These are phyloP conservation scores for Mrakia hoshinonis DNA, from an alignment of 768 basidiomycete genomes.

Conservation along the genomic window DNA sequence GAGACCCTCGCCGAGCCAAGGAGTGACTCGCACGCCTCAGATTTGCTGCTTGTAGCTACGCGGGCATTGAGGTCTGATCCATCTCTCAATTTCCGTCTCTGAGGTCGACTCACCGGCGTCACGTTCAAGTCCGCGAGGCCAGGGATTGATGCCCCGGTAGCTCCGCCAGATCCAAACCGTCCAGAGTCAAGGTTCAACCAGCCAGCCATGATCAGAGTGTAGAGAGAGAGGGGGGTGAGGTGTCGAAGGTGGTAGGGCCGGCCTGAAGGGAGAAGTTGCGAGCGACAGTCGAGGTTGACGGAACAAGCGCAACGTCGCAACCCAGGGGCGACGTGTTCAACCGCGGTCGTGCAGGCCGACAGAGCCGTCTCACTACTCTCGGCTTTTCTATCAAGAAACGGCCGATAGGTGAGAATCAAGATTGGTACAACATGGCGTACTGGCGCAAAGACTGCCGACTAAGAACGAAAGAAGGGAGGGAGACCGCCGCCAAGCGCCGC, in stretches of 20 bases:
- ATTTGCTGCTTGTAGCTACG: background rate
- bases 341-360: no score
- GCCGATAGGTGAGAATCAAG: background rate
- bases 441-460: no score
- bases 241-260: no score
- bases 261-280: no score
- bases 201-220: background rate
- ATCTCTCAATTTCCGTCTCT: background rate
- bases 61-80: no score
- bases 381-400: background rate
- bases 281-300: no score
- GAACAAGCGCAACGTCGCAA: no score
- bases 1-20: background rate
- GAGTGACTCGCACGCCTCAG: background rate
- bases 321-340: no score
- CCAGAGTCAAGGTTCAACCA: conserved; percentile 23
- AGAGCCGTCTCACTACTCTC: no score
- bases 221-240: no score
- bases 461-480: background rate
- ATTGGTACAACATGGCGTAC: background rate
- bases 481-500: background rate
- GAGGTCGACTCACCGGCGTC: conserved; percentile 18
- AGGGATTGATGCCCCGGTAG: background rate
- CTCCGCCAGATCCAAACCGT: conserved; percentile 8
- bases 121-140: conserved; percentile 23